These are phyloP conservation scores for Pachyrhizus erosus DNA, from an alignment of 306 rosid genomes.

Conservation along the genomic window DNA sequence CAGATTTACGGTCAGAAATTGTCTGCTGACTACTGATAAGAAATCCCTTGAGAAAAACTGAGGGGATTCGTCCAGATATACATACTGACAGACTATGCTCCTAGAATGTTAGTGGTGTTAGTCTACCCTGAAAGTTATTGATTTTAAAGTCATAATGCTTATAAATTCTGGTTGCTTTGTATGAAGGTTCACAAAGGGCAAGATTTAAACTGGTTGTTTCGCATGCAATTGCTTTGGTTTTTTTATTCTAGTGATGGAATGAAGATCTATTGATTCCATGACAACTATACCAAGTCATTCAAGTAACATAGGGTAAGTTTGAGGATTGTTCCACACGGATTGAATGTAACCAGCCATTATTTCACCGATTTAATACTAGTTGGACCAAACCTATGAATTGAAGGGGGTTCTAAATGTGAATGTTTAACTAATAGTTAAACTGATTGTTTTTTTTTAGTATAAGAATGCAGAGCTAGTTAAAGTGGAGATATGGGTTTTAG, in stretches of 20 bases:
- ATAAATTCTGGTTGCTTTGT: conserved; percentile 29
- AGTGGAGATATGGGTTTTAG: background rate
- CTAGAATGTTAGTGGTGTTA: conserved; percentile 22
- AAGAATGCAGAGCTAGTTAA: background rate
- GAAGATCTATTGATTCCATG: background rate
- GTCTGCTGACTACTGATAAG: too few species aligned
- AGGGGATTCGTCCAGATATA: conserved; percentile 25
- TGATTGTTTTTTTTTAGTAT: background rate
- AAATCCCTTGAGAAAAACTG: conserved; percentile 30
- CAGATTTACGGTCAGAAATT: background rate
- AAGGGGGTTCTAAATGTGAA: background rate
- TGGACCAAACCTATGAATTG: background rate
- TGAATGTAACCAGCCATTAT: background rate
- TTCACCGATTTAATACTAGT: background rate
- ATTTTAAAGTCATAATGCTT: background rate
- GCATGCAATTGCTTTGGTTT: conserved; percentile 12
- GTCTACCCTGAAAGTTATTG: background rate
- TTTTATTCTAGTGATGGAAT: background rate
- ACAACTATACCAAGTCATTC: background rate
- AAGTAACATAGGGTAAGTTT: background rate
- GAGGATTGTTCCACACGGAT: background rate
- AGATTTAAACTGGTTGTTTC: background rate
- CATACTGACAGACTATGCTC: background rate
- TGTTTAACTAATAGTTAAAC: background rate
- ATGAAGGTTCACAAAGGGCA: background rate